Percentiles rank a stretch among this genome's conserved stretches.
These are phyloP conservation scores for Vanderwaltozyma polyspora DNA, from an alignment of 805 yeast species.

Conservation along the genomic window DNA sequence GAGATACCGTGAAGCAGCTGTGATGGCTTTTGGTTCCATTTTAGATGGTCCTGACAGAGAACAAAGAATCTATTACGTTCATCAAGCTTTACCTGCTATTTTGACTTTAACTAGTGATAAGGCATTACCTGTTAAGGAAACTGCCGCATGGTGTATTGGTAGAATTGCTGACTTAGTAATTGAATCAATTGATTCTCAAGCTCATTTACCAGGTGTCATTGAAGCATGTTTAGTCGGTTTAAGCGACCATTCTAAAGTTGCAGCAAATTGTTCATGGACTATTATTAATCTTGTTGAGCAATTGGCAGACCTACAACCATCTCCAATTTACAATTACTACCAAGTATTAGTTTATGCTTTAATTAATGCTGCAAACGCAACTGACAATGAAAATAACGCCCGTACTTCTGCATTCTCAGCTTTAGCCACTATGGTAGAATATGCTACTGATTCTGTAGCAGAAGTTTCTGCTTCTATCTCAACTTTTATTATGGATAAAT, in stretches of 20 bases:
- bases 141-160: constrained; percentile 98
- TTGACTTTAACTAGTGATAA: constrained; percentile 63
- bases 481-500: constrained; percentile 56
- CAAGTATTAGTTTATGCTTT: constrained; percentile 57
- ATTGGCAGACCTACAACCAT: constrained; percentile 38
- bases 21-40: constrained; percentile 97
- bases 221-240: constrained; percentile 71
- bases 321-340: constrained; percentile 67
- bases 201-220: constrained; percentile 59
- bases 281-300: constrained; percentile 86
- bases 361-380: constrained; percentile 53
- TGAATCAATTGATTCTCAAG: constrained; percentile 57
- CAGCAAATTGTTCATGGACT: constrained; percentile 98
- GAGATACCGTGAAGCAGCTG: constrained; percentile 93
- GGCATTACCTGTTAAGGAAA: constrained; percentile 79
- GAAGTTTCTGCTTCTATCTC: constrained; percentile 64
- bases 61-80: constrained; percentile 54
- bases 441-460: constrained; percentile 59
- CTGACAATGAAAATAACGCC: constrained; percentile 76
- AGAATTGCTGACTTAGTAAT: constrained; percentile 83
- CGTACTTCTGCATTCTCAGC: constrained; percentile 98
- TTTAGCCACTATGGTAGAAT: constrained; percentile 66
- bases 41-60: constrained; percentile 84
- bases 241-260: constrained; percentile 81
- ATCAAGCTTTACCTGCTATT: constrained; percentile 76